A percentile compares a stretch with the other conserved stretches of the same genome.
These are phyloP conservation scores for Clavispora fructus DNA, from an alignment of 805 yeast genomes.

Conservation along the genomic window DNA sequence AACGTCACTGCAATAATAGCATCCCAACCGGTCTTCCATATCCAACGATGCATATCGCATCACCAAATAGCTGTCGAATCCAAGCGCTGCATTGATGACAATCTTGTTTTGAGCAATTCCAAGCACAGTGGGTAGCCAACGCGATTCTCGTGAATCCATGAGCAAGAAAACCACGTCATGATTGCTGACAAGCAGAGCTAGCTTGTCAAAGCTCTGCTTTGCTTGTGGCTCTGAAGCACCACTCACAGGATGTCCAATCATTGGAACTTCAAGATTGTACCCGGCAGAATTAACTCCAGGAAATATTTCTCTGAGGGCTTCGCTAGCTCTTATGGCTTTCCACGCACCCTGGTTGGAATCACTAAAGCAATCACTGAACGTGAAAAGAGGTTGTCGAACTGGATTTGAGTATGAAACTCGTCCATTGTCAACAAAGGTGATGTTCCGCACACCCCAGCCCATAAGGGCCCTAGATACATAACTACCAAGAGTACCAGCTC, in stretches of 20 bases:
- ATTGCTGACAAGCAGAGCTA: conserved; percentile 48
- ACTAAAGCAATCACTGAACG: conserved; percentile 71
- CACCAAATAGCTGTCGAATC: conserved; percentile 88
- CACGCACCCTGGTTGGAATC: conserved; percentile 56
- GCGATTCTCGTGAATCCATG: conserved; percentile 91
- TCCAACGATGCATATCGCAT: conserved; percentile 65
- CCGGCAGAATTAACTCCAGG: conserved; percentile 74
- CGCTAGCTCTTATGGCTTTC: conserved; percentile 81
- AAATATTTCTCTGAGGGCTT: conserved; percentile 62
- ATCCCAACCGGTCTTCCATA: conserved; percentile 55
- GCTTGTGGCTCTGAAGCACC: conserved; percentile 43
- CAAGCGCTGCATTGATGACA: conserved; percentile 89
- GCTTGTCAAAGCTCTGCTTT: conserved; percentile 42
- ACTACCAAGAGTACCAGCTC: conserved; percentile 95
- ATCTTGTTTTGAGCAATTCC: conserved; percentile 62
- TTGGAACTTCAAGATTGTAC: conserved; percentile 70
- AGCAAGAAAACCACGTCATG: conserved; percentile 78
- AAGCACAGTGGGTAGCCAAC: conserved; percentile 95
- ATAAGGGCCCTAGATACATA: conserved; percentile 79
- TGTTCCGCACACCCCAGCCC: conserved; percentile 90
- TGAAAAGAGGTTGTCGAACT: conserved; percentile 85
- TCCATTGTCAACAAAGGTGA: conserved; percentile 89
- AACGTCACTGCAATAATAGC: conserved; percentile 94
- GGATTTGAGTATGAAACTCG: conserved; percentile 89
- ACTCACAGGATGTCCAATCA: conserved; percentile 88